Percentiles rank a stretch among this genome's conserved stretches.
Evolutionary conservation across 2,329 filamentous ascomycete genomes (phyloP).

Genomic region (Xylaria sp.): DNA sequence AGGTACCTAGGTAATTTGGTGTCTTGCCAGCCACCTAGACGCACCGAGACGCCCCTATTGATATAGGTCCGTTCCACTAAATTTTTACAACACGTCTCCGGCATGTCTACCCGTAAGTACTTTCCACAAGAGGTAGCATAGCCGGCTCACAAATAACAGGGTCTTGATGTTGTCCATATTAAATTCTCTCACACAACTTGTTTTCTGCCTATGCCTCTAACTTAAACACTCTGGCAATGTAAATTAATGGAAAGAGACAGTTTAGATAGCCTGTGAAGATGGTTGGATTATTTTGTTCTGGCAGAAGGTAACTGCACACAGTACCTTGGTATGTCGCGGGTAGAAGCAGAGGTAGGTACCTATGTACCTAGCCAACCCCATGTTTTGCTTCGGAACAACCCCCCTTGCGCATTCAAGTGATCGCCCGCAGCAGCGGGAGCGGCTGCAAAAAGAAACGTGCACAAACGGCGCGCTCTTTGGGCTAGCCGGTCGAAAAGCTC

Average conservation of each 20-base stretch:
- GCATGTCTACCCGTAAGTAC: neutral
- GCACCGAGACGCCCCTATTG: too few relatives aligned
- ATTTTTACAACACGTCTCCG: too few relatives aligned
- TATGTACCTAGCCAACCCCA: neutral
- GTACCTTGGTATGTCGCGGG: neutral
- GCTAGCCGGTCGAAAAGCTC: slow-evolving; percentile 22
- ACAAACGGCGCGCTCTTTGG: slow-evolving; percentile 27
- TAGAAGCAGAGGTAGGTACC: neutral
- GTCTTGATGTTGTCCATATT: neutral
- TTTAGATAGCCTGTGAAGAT: too few relatives aligned
- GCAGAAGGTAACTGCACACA: neutral
- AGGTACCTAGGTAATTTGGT: neutral
- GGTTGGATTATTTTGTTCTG: too few relatives aligned
- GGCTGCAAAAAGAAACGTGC: slow-evolving; percentile 31
- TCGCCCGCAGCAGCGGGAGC: slow-evolving; percentile 35
- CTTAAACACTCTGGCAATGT: too few relatives aligned
- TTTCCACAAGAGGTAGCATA: neutral
- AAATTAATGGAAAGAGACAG: too few relatives aligned
- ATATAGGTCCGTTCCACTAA: too few relatives aligned
- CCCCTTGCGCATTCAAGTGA: slow-evolving; percentile 29
- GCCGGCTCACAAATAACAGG: neutral
- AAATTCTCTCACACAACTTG: neutral
- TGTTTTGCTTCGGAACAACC: neutral
- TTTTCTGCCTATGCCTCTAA: neutral
- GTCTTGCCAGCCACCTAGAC: neutral